These are phyloP conservation scores for Collariella sp. DNA, from an alignment of 495 filamentous ascomycete genomes.

Conservation along the genomic window DNA sequence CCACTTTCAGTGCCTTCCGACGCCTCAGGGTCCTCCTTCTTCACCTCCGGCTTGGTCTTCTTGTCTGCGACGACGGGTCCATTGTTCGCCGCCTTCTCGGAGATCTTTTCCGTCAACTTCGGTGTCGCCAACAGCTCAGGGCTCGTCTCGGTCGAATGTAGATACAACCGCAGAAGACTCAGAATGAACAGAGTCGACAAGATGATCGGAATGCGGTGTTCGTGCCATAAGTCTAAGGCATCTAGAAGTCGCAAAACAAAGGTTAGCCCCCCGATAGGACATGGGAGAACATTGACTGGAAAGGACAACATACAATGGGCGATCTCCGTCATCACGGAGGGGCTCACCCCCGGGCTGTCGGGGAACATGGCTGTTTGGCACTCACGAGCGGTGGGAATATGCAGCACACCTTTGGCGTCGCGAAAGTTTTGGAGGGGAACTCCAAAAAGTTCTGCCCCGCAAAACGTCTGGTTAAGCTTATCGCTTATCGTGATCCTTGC, in stretches of 20 bases:
- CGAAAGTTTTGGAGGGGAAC: constrained; percentile 5
- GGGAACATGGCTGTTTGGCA: constrained; percentile 6
- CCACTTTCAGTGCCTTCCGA: neutral
- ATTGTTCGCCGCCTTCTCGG: constrained; percentile 16
- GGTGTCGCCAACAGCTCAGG: constrained; percentile 19
- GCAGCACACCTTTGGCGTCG: neutral
- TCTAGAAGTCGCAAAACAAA: constrained; percentile 24
- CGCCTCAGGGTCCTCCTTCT: constrained; percentile 7
- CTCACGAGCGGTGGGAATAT: neutral
- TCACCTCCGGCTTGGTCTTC: constrained; percentile 4
- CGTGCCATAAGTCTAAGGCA: constrained; percentile 47
- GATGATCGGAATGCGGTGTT: constrained; percentile 44
- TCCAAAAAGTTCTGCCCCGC: constrained; percentile 7
- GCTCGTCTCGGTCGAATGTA: constrained; percentile 28
- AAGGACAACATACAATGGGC: constrained; percentile 6
- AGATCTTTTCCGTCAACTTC: constrained; percentile 24
- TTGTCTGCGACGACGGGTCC: neutral
- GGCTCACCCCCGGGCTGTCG: constrained; percentile 7
- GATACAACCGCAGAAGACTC: constrained; percentile 31
- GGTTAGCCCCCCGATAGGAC: neutral
- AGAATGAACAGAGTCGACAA: constrained; percentile 33
- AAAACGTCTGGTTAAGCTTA: neutral
- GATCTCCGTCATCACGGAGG: constrained; percentile 3
- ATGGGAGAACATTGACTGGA: no score
- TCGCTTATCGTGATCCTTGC: neutral